These are phyloP conservation scores for Tricholoma sp. DNA, from an alignment of 768 basidiomycete species.

Conservation along the genomic window DNA sequence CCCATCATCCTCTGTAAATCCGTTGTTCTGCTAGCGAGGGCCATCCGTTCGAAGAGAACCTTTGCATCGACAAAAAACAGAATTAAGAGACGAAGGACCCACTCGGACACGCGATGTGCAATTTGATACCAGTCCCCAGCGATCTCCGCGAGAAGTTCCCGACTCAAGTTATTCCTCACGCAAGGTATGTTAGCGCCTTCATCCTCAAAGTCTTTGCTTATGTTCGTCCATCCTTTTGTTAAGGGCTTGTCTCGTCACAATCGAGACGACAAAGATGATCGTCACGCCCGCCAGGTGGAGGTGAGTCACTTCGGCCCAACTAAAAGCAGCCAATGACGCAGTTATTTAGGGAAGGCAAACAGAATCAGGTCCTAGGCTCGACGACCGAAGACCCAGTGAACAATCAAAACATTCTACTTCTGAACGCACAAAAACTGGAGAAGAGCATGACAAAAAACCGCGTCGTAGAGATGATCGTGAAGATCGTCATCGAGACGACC, in stretches of 20 bases:
- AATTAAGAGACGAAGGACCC: constrained; percentile 12
- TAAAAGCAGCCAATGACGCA: not conserved
- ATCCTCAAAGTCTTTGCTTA: not conserved
- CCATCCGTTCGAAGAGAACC: constrained; percentile 4
- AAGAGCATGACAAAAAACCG: not conserved
- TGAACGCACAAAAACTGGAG: not conserved
- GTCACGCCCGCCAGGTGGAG: constrained; percentile 5
- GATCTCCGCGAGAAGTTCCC: not conserved
- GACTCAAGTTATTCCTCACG: constrained; percentile 3
- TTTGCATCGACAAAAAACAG: constrained; percentile 8
- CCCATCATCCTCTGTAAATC: not conserved
- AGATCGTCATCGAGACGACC: too few relatives aligned
- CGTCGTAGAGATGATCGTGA: not conserved
- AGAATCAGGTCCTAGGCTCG: not conserved
- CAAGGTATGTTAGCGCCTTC: constrained; percentile 5
- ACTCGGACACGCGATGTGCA: constrained; percentile 4
- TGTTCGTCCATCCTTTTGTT: not conserved
- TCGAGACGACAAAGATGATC: constrained; percentile 9
- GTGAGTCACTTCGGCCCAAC: not conserved
- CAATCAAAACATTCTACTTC: constrained; percentile 1
- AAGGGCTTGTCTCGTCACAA: constrained; percentile 4
- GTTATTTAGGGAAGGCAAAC: not conserved
- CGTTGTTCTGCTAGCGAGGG: not conserved
- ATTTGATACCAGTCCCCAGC: not conserved
- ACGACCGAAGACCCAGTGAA: not conserved